A percentile compares a stretch with the other conserved stretches of the same genome.
Conservation (phyloP, 106 monocot species). For the Agapanthus africanus region DNA sequence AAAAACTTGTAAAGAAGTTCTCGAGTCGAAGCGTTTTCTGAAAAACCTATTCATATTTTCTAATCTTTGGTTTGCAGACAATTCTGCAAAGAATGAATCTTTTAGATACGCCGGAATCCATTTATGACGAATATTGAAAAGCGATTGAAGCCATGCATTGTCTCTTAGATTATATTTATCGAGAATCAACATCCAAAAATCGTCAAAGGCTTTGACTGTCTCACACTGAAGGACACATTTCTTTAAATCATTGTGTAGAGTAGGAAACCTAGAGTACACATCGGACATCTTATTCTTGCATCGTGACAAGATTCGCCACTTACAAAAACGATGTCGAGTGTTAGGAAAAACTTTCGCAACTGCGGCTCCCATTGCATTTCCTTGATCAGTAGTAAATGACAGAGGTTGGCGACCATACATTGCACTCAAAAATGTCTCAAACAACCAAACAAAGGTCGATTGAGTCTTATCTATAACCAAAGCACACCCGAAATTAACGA, state of each 20-base stretch:
- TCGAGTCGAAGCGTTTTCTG: constrained; percentile 38
- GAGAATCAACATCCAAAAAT: constrained; percentile 41
- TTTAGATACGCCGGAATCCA: constrained; percentile 67
- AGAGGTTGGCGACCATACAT: constrained; percentile 47
- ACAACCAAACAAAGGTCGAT: constrained; percentile 48
- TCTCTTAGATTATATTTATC: constrained; percentile 53
- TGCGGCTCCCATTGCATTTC: constrained; percentile 34
- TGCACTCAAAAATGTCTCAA: constrained; percentile 59
- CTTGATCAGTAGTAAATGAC: constrained; percentile 56
- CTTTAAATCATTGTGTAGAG: constrained; percentile 42
- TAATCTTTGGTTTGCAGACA: constrained; percentile 38
- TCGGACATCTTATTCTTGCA: constrained; percentile 60
- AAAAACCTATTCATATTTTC: constrained; percentile 60
- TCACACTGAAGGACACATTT: constrained; percentile 44
- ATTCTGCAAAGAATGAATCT: constrained; percentile 66
- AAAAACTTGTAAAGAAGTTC: constrained; percentile 33
- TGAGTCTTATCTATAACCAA: constrained; percentile 45
- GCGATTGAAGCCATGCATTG: constrained; percentile 58
- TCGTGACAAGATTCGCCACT: constrained; percentile 50
- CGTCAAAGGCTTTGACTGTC: constrained; percentile 34
- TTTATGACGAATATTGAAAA: constrained; percentile 41
- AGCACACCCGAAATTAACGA: constrained; percentile 60
- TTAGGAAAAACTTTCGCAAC: constrained; percentile 56
- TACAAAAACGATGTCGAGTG: constrained; percentile 54
- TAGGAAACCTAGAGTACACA: constrained; percentile 30